These are phyloP conservation scores for Phytophthora boehmeriae DNA, from an alignment of 352 stramenopile genomes.

Conservation along the genomic window DNA sequence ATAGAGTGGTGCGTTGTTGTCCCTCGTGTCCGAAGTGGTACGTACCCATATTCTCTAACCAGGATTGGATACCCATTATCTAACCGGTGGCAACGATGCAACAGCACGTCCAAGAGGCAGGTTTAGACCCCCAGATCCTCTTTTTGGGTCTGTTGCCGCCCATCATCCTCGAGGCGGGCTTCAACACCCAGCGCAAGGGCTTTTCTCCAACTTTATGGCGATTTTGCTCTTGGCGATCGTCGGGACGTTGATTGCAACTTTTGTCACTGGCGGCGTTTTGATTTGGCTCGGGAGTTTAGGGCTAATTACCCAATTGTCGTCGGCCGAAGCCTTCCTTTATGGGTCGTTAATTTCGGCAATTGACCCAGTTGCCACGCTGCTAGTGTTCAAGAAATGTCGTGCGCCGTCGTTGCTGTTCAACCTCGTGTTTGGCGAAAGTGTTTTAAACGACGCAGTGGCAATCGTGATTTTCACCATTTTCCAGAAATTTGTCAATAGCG, in stretches of 20 bases:
- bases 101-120: constrained; percentile 47
- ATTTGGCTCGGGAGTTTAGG: constrained; percentile 48
- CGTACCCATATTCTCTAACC: constrained; percentile 1
- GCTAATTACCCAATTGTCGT: constrained; percentile 68
- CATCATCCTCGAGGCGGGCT: constrained; percentile 71
- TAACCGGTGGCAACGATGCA: background rate
- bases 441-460: constrained; percentile 91
- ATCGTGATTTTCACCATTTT: constrained; percentile 86
- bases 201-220: constrained; percentile 60
- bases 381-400: constrained; percentile 89
- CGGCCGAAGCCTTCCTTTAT: constrained; percentile 89
- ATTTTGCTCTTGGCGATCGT: constrained; percentile 53
- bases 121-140: constrained; percentile 64
- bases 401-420: constrained; percentile 90
- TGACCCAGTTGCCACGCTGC: constrained; percentile 91
- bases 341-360: constrained; percentile 92
- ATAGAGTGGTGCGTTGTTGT: constrained; percentile 48
- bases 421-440: constrained; percentile 92
- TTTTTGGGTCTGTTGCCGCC: constrained; percentile 67
- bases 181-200: constrained; percentile 67
- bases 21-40: constrained; percentile 47
- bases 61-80: too few relatives aligned
- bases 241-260: constrained; percentile 55
- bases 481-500: constrained; percentile 60
- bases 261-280: constrained; percentile 54